Conservation (phyloP, 495 filamentous ascomycete species). For the Halenospora varia region DNA sequence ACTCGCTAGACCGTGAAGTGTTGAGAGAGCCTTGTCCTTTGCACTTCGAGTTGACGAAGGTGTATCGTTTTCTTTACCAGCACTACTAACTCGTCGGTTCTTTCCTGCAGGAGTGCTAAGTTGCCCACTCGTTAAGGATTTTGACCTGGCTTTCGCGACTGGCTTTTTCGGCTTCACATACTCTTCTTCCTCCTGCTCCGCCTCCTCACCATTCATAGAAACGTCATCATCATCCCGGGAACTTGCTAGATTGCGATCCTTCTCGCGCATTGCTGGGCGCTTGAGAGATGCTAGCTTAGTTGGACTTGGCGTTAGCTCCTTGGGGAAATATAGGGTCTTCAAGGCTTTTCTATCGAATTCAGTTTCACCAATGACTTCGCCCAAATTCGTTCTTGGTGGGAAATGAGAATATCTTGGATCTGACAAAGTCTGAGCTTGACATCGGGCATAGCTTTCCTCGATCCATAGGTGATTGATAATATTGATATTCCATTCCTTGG, state of each 20-base stretch:
- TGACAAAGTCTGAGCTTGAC: slow-evolving; percentile 62
- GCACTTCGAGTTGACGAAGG: slow-evolving; percentile 80
- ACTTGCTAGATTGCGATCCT: slow-evolving; percentile 17
- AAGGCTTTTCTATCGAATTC: slow-evolving; percentile 49
- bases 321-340: slow-evolving; percentile 51
- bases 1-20: slow-evolving; percentile 67
- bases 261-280: slow-evolving; percentile 23
- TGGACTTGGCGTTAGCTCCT: slow-evolving; percentile 22
- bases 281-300: slow-evolving; percentile 11
- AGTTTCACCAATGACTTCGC: slow-evolving; percentile 89
- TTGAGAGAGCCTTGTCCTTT: slow-evolving; percentile 74
- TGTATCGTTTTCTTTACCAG: slow-evolving; percentile 82
- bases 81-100: slow-evolving; percentile 15
- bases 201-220: slow-evolving; percentile 3
- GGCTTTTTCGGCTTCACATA: neutral
- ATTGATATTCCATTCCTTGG: slow-evolving; percentile 85
- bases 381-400: slow-evolving; percentile 82
- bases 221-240: slow-evolving; percentile 6
- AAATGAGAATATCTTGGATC: slow-evolving; percentile 75
- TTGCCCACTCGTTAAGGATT: neutral
- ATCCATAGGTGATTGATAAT: slow-evolving; percentile 96
- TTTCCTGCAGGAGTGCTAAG: slow-evolving; percentile 15
- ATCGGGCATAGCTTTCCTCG: slow-evolving; percentile 93
- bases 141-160: neutral
- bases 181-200: neutral